Evolutionary conservation across 768 basidiomycete genomes (phyloP), one percentile per base, ranked within the genome.

Genomic region (Auricularia sp.): DNA sequence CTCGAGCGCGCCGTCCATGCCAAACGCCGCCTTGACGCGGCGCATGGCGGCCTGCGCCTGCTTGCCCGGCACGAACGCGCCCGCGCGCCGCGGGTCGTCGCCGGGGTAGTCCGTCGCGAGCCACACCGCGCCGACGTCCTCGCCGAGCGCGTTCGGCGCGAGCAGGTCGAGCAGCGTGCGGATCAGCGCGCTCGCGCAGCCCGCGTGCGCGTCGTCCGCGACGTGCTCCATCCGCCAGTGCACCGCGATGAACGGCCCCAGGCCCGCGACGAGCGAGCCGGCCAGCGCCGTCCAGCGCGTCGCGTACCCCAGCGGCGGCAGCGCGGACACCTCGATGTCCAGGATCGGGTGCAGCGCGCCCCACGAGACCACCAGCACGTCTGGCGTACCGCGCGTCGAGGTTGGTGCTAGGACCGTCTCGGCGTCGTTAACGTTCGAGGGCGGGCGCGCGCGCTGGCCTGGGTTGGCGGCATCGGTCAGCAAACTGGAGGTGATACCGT

Each of bases 181-280:
- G 45, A 86, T 75, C 54, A 87, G 76, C 0, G 79, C 78, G 58
- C 77, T 73, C 0, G 82, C 83, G 68, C 85, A 87, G 45, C 78
- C 77, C 0, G 75, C 71, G 6, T 86, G 74, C 44, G 76, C 69
- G 21, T 74, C 72, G 0, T 76, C 70, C 0, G 79, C 70, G 63
- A 85, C 74, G 16, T 77, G 81, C 67, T 85, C 83, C 77, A 82
- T 82, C 24, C 81, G 74, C 85, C 83, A 87, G 68, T 85, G 82
- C 7, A 87, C 78, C 0, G 77, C 80, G 3, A 81, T 69, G 70
- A 81, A 85, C 0, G 80, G 77, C 1, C 68, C 68, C 0, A 76
- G 64, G 21, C 77, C 75, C 0, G 73, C 70, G 0, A 74, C 69
- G 56, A 85, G 70, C 37, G 67, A 69, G 7, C 70, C 67, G 0